Conservation (phyloP, 202 grass and related monocot species). For the Miscanthus sacchariflorus region DNA sequence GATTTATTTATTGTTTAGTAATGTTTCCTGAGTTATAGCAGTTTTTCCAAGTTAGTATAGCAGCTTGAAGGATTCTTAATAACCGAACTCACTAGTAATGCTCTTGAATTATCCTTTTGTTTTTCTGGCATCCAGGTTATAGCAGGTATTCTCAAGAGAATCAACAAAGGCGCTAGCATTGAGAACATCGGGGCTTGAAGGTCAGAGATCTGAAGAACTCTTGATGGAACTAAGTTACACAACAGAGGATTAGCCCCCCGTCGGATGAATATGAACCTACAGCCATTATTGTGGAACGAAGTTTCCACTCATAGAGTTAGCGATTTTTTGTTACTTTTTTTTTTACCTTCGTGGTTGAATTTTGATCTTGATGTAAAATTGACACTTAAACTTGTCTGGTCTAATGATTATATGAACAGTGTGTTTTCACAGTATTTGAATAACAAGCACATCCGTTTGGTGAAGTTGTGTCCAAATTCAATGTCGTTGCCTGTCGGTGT, state of each 20-base stretch:
- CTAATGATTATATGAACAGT: neutral
- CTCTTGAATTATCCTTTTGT: neutral
- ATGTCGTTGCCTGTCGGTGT: too few relatives aligned
- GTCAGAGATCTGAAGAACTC: neutral
- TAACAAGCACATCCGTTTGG: neutral
- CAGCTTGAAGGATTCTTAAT: neutral
- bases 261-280: neutral
- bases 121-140: constrained; percentile 69
- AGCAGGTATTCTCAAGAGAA: constrained; percentile 92
- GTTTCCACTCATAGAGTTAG: neutral
- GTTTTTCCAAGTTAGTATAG: neutral
- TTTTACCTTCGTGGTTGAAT: neutral
- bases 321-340: neutral
- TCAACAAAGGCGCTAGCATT: constrained; percentile 74
- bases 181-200: constrained; percentile 88
- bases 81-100: neutral
- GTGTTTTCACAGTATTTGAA: neutral
- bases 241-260: neutral
- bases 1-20: neutral
- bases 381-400: neutral
- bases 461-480: neutral
- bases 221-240: constrained; percentile 19
- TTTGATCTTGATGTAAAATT: neutral
- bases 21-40: neutral
- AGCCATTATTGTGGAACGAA: neutral